Evolutionary conservation across 768 basidiomycete species (phyloP).

Genomic region (Krasilnikovozyma curviuscula): DNA sequence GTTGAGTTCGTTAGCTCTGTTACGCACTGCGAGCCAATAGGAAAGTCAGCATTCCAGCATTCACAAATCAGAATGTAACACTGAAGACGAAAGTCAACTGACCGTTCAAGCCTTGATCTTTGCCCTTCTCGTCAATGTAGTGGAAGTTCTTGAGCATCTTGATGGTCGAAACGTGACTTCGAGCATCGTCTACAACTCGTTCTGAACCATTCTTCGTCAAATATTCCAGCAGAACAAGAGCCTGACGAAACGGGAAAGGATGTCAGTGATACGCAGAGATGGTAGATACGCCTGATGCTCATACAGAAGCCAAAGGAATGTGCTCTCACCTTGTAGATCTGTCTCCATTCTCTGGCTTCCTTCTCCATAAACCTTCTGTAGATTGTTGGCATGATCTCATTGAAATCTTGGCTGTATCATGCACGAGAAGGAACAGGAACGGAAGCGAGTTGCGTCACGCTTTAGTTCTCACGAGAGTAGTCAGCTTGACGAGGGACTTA

Average conservation of each 20-base stretch:
- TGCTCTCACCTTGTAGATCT: constrained; percentile 88
- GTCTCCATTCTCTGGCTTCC: constrained; percentile 92
- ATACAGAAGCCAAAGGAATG: background rate
- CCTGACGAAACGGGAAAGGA: constrained; percentile 30
- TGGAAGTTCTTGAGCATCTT: constrained; percentile 98
- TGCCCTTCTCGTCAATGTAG: constrained; percentile 95
- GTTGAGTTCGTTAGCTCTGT: constrained; percentile 80
- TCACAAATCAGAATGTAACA: constrained; percentile 8
- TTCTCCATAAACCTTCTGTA: constrained; percentile 74
- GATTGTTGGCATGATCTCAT: constrained; percentile 86
- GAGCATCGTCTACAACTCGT: constrained; percentile 90
- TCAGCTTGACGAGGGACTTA: constrained; percentile 29
- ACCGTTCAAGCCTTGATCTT: constrained; percentile 97
- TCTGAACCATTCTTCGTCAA: constrained; percentile 93
- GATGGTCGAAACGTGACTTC: constrained; percentile 80
- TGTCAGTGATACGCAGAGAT: background rate
- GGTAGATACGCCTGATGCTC: background rate
- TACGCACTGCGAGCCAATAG: constrained; percentile 46
- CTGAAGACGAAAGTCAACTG: constrained; percentile 5
- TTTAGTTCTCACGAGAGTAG: background rate
- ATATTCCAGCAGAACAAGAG: constrained; percentile 83
- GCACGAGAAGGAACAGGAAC: background rate
- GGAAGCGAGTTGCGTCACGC: background rate
- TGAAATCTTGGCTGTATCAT: constrained; percentile 67
- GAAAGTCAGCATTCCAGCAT: background rate